A percentile compares a stretch with the other conserved stretches of the same genome.
Evolutionary conservation across 805 yeast species (phyloP).

Genomic region (Saccharomycopsis babjevae): DNA sequence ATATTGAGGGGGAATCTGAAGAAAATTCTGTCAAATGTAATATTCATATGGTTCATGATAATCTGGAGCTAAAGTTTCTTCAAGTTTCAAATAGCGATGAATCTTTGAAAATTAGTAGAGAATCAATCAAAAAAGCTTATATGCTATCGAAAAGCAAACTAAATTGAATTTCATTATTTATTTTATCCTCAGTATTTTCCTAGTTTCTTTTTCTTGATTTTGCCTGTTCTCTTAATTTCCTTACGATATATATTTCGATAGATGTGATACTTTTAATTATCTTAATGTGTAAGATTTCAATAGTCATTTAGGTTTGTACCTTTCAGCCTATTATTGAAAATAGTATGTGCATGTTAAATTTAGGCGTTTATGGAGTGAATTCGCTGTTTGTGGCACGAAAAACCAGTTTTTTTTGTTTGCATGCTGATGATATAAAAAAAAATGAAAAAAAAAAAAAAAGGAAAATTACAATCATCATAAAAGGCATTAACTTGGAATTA

Average conservation of each 20-base stretch:
- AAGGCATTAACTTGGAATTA: no score
- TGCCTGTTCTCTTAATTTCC: neutral
- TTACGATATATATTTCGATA: neutral
- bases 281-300: no score
- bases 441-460: neutral
- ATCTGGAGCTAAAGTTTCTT: neutral
- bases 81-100: neutral
- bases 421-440: no score
- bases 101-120: neutral
- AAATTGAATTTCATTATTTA: neutral
- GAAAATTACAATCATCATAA: no score
- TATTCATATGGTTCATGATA: neutral
- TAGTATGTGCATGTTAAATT: neutral
- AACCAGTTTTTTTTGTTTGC: neutral
- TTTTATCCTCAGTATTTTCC: no score
- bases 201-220: neutral
- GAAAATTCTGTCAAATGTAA: constrained; percentile 41
- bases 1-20: constrained; percentile 79
- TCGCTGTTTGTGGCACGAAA: neutral
- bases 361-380: neutral
- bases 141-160: neutral
- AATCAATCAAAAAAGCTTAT: neutral
- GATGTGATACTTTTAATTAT: neutral
- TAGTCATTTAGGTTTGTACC: no score
- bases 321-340: no score